Evolutionary conservation across 148 eudicot genomes (phyloP).

Genomic region (Rhododendron vialii): DNA sequence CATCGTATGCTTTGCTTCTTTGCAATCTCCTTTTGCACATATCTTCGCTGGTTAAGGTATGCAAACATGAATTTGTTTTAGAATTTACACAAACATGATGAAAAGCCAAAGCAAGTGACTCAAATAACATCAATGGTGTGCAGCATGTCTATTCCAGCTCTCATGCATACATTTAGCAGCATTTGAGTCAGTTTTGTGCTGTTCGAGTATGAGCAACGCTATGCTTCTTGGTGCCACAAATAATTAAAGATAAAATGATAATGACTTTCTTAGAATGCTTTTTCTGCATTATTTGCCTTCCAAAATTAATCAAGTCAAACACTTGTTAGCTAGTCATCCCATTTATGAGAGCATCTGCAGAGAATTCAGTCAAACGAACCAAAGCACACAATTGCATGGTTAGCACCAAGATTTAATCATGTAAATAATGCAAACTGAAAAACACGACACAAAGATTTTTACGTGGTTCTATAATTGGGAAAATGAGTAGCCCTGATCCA

Average conservation of each 20-base stretch:
- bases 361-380: too few relatives aligned
- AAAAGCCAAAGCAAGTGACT: not conserved
- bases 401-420: not conserved
- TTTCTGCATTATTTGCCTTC: not conserved
- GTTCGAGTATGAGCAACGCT: not conserved
- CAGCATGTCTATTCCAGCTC: not conserved
- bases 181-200: not conserved
- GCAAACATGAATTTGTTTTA: not conserved
- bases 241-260: not conserved
- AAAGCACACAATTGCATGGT: not conserved
- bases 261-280: not conserved
- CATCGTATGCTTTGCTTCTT: conserved; percentile 45
- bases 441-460: not conserved
- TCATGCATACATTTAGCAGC: not conserved
- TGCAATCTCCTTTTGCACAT: conserved; percentile 53
- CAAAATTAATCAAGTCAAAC: not conserved
- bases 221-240: not conserved
- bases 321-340: not conserved
- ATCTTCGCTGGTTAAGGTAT: conserved; percentile 44
- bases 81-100: not conserved
- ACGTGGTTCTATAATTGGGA: too few relatives aligned
- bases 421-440: not conserved
- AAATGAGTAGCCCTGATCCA: not conserved
- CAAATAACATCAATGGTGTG: not conserved
- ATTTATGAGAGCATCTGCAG: too few relatives aligned